Evolutionary conservation across 2,329 filamentous ascomycete species (phyloP), one percentile per base, ranked within the genome.

Genomic region (Tolypocladium ophioglossoides): DNA sequence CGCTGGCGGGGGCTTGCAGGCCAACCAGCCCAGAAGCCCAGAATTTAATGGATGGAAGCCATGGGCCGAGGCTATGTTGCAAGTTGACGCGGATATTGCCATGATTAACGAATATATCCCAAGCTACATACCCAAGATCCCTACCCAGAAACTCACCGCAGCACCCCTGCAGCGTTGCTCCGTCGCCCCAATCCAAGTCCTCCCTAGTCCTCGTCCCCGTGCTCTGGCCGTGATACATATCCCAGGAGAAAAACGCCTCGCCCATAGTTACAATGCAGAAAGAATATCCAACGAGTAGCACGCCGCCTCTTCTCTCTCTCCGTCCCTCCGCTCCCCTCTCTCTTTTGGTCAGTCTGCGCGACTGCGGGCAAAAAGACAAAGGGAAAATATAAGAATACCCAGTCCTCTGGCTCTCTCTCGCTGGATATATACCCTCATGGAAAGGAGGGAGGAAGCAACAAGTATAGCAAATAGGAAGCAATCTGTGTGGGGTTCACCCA

Each of bases 221-320:
- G 41, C 41, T n/a, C 41, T 20, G 27, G 44, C 44, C 44, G 44
- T 48, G 44, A 34, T 48, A 20, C 18, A 14, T 3, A 20, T 32
- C 44, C 44, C 44, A n/a, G 41, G 18, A 20, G 34, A 11, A 50
- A 16, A 53, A 53, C 52, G 46, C 52, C 52, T 41, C 52, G 52
- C 52, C 52, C 52, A 53, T 39, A 39, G 27, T 22, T 41, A 30
- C 44, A 40, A 53, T 49, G 27, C 44, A 52, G 38, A 35, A 35
- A 34, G 18, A 48, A 48, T 48, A 34, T 34, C 44, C 44, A n/a
- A 34, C 44, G 27, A 48, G 27, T 32, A 6, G 30, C 44, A 48
- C 44, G 44, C 44, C 27, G 18, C 27, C 44, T 18, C 27, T 32
- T 14, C 18, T 48, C 44, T 47, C 27, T 9, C 6, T 8, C 20